These are phyloP conservation scores for Heterobasidion parviporum DNA, from an alignment of 1,284 basidiomycete genomes.

Conservation along the genomic window DNA sequence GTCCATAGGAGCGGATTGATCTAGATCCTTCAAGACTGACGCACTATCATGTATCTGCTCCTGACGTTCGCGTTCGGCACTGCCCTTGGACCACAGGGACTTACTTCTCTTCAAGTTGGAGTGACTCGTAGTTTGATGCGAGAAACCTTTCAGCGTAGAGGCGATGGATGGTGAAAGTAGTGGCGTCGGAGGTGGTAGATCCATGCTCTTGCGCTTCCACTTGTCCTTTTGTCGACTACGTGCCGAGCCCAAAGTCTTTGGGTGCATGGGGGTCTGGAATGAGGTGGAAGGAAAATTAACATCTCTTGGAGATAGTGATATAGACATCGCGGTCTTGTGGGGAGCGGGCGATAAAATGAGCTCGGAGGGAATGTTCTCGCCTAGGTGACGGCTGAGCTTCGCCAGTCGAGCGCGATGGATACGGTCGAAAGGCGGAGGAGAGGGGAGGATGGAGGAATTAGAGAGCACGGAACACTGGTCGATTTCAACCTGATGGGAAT, in stretches of 20 bases:
- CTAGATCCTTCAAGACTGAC: constrained; percentile 1
- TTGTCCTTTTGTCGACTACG: neutral
- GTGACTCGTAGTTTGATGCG: neutral
- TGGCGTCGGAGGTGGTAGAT: neutral
- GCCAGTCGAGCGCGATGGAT: constrained; percentile 24
- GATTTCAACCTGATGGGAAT: neutral
- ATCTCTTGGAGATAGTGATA: neutral
- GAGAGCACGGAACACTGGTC: neutral
- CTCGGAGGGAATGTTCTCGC: constrained; percentile 30
- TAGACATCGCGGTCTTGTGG: neutral
- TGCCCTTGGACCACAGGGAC: constrained; percentile 9
- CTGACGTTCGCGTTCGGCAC: neutral
- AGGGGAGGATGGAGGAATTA: neutral
- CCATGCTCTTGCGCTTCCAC: constrained; percentile 3
- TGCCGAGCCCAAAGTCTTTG: neutral
- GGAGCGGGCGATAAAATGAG: constrained; percentile 11
- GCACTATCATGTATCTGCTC: neutral
- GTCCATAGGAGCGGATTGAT: neutral
- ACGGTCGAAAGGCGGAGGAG: neutral
- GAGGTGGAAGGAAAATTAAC: neutral
- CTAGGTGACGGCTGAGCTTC: constrained; percentile 32
- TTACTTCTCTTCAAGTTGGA: constrained; percentile 2
- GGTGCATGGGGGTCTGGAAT: neutral
- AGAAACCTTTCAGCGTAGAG: neutral
- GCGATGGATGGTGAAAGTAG: neutral